phyloP scores from a whole-genome alignment of 2,329 filamentous ascomycete species.

The Xylariaceae sp. region DNA sequence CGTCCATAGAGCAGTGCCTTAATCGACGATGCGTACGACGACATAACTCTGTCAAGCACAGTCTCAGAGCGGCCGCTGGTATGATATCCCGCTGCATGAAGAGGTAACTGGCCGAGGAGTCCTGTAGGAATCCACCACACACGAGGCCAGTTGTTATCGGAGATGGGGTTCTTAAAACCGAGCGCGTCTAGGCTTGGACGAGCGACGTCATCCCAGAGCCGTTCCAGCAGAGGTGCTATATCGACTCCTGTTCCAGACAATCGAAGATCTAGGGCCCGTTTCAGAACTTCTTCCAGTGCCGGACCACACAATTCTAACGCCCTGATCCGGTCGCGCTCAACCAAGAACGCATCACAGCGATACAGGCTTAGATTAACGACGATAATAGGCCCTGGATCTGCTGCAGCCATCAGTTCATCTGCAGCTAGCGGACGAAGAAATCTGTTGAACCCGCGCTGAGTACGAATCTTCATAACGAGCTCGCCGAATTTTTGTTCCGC shows the following conservation, averaged over 20 bases:
- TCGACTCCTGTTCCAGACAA: too few relatives aligned
- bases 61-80: constrained; percentile 10
- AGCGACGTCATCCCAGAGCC: too few relatives aligned
- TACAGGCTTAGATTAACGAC: constrained; percentile 18
- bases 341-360: constrained; percentile 18
- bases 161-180: too few relatives aligned
- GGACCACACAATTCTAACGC: constrained; percentile 13
- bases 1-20: constrained; percentile 41
- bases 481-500: constrained; percentile 11
- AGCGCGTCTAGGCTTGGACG: too few relatives aligned
- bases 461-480: constrained; percentile 9
- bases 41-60: constrained; percentile 43
- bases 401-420: constrained; percentile 10
- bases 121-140: too few relatives aligned
- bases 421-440: constrained; percentile 2
- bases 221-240: too few relatives aligned
- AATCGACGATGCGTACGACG: constrained; percentile 47
- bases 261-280: too few relatives aligned
- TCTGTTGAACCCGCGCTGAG: constrained; percentile 6
- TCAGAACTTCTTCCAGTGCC: background rate
- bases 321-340: constrained; percentile 19
- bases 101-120: too few relatives aligned
- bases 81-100: constrained; percentile 45
- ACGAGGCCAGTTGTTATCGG: too few relatives aligned
- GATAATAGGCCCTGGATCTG: constrained; percentile 11